A percentile compares a stretch with the other conserved stretches of the same genome.
Conservation (phyloP, 2,329 filamentous ascomycete species). For the Hansfordia pulvinata region DNA sequence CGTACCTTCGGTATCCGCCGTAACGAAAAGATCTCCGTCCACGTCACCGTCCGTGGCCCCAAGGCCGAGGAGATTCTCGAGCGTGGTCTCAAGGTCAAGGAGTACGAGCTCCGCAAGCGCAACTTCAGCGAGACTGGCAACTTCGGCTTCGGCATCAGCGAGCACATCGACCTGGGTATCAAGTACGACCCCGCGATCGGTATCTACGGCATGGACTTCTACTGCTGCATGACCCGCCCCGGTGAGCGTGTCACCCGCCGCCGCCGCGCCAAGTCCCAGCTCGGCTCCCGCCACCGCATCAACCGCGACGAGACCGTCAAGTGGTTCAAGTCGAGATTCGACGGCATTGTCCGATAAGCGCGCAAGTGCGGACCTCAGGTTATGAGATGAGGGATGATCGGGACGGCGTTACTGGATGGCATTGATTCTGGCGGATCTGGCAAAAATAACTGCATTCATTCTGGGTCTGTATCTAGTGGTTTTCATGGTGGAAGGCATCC, state of each 20-base stretch:
- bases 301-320: constrained; percentile 90
- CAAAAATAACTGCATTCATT: constrained; percentile 24
- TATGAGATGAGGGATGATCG: constrained; percentile 10
- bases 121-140: constrained; percentile 99
- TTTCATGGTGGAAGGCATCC: constrained; percentile 28
- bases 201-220: constrained; percentile 99
- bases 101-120: constrained; percentile 98
- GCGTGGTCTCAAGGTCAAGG: constrained; percentile 99
- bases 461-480: constrained; percentile 25
- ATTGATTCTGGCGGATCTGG: constrained; percentile 24
- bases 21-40: constrained; percentile 99
- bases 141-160: constrained; percentile 99
- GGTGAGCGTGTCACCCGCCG: constrained; percentile 96
- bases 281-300: constrained; percentile 87
- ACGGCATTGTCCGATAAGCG: constrained; percentile 95
- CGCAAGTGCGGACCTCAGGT: constrained; percentile 9
- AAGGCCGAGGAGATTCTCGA: constrained; percentile 99
- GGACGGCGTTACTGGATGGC: constrained; percentile 21
- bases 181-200: constrained; percentile 98
- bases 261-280: constrained; percentile 73
- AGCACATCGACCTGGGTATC: constrained; percentile 99
- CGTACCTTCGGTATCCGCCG: constrained; percentile 99
- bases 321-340: constrained; percentile 88
- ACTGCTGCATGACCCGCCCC: constrained; percentile 99
- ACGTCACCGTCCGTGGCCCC: constrained; percentile 98